These are phyloP conservation scores for Funneliformis caledonium DNA, from an alignment of 371 early-diverging fungal species.

Conservation along the genomic window DNA sequence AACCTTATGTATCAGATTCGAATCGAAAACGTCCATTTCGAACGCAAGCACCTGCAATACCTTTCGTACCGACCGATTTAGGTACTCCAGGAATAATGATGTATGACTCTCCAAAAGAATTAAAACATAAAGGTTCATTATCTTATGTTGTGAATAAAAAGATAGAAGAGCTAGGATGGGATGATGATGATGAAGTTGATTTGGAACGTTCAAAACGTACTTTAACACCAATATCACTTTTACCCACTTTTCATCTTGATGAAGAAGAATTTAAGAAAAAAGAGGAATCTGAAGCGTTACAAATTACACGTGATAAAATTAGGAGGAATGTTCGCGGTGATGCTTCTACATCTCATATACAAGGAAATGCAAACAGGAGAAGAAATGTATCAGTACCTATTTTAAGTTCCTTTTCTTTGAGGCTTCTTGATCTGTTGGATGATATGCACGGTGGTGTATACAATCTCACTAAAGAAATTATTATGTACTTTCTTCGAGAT, in stretches of 20 bases:
- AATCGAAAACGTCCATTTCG: constrained; percentile 62
- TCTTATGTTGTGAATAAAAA: constrained; percentile 63
- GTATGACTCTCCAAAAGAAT: constrained; percentile 67
- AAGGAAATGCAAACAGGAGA: constrained; percentile 42
- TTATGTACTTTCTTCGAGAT: constrained; percentile 60
- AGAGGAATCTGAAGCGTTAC: constrained; percentile 41
- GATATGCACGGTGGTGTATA: constrained; percentile 57
- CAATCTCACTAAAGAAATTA: constrained; percentile 52
- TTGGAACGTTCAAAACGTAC: constrained; percentile 58
- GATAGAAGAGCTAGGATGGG: constrained; percentile 68
- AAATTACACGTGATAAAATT: constrained; percentile 10
- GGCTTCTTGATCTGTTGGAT: constrained; percentile 59
- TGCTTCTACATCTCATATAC: constrained; percentile 37
- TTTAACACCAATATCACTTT: constrained; percentile 57
- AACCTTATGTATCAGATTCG: constrained; percentile 58
- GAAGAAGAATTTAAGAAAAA: constrained; percentile 44
- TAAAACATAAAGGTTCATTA: constrained; percentile 60
- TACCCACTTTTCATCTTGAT: constrained; percentile 62
- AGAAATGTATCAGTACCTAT: constrained; percentile 56
- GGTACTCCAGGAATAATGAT: constrained; percentile 64
- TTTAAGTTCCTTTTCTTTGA: constrained; percentile 54
- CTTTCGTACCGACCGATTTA: constrained; percentile 65
- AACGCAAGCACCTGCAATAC: constrained; percentile 56
- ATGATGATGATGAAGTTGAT: constrained; percentile 62
- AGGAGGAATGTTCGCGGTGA: constrained; percentile 24